A percentile compares a stretch with the other conserved stretches of the same genome.
phyloP scores from a whole-genome alignment of 2,329 filamentous ascomycete genomes.

The Sarocladium strictum region DNA sequence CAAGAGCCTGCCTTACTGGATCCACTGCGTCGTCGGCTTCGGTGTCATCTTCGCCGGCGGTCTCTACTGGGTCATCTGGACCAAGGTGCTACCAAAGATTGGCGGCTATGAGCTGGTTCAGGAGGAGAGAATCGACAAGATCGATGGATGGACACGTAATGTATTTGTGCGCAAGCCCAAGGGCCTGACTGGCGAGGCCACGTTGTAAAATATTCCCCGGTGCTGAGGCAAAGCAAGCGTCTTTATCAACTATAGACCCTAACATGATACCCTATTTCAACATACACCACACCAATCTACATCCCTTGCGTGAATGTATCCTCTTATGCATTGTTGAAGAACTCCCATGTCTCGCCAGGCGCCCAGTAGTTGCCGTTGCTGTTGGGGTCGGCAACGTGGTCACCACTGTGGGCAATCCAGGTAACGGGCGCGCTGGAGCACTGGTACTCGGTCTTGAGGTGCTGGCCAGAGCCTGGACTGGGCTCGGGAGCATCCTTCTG shows the following conservation, averaged over 20 bases:
- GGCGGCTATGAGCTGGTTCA: conserved; percentile 51
- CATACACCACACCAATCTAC: not conserved
- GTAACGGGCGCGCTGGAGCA: conserved; percentile 21
- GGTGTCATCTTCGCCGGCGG: conserved; percentile 46
- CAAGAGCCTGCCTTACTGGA: conserved; percentile 47
- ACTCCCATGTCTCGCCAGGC: conserved; percentile 18
- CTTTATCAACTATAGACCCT: conserved; percentile 6
- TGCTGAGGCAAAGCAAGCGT: not conserved
- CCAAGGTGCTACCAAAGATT: conserved; percentile 43
- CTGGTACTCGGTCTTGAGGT: conserved; percentile 22
- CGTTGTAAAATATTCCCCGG: conserved; percentile 4
- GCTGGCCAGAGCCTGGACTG: conserved; percentile 12
- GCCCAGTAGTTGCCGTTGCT: conserved; percentile 16
- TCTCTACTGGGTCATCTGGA: conserved; percentile 53
- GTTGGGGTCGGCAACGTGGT: conserved; percentile 18
- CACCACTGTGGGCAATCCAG: conserved; percentile 23
- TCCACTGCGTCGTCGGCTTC: conserved; percentile 52
- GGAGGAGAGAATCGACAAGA: conserved; percentile 45
- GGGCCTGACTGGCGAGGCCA: not conserved
- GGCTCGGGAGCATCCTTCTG: conserved; percentile 19
- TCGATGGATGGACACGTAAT: conserved; percentile 58
- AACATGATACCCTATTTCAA: conserved; percentile 9
- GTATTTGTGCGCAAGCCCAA: conserved; percentile 42
- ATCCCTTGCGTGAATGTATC: not conserved
- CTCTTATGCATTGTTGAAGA: conserved; percentile 17